Percentiles rank a stretch among this genome's conserved stretches.
These are phyloP conservation scores for Sedum album DNA, from an alignment of 164 flowering plant species.

Conservation along the genomic window DNA sequence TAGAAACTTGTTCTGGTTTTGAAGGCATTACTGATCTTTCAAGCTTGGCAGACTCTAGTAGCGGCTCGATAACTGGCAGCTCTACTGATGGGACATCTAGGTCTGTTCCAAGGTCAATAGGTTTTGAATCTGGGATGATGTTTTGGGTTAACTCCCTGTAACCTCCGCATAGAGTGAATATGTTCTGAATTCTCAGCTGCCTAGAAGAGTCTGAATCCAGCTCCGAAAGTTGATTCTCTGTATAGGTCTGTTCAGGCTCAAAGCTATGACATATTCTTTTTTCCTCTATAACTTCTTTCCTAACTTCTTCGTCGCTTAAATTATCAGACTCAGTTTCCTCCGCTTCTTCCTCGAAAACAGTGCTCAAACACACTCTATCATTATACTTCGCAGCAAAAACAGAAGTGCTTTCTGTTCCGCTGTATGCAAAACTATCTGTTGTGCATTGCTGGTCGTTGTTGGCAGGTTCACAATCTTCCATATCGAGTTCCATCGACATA, in stretches of 20 bases:
- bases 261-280: slow-evolving; percentile 24
- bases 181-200: slow-evolving; percentile 63
- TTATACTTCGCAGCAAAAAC: slow-evolving; percentile 20
- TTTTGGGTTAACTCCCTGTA: slow-evolving; percentile 70
- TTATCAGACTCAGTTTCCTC: slow-evolving; percentile 40
- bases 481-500: slow-evolving; percentile 85
- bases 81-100: slow-evolving; percentile 15
- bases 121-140: slow-evolving; percentile 20
- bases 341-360: slow-evolving; percentile 85
- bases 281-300: slow-evolving; percentile 73
- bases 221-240: background rate
- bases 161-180: slow-evolving; percentile 88
- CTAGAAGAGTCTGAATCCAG: slow-evolving; percentile 48
- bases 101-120: slow-evolving; percentile 15
- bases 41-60: slow-evolving; percentile 12
- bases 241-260: background rate
- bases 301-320: slow-evolving; percentile 56
- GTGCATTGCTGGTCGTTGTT: slow-evolving; percentile 12
- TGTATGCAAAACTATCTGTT: slow-evolving; percentile 7
- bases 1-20: slow-evolving; percentile 11
- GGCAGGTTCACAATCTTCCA: slow-evolving; percentile 42
- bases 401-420: slow-evolving; percentile 14
- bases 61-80: slow-evolving; percentile 16
- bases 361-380: slow-evolving; percentile 54
- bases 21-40: slow-evolving; percentile 17